phyloP scores from a whole-genome alignment of 148 eudicot species.

The Polygonum aviculare region DNA sequence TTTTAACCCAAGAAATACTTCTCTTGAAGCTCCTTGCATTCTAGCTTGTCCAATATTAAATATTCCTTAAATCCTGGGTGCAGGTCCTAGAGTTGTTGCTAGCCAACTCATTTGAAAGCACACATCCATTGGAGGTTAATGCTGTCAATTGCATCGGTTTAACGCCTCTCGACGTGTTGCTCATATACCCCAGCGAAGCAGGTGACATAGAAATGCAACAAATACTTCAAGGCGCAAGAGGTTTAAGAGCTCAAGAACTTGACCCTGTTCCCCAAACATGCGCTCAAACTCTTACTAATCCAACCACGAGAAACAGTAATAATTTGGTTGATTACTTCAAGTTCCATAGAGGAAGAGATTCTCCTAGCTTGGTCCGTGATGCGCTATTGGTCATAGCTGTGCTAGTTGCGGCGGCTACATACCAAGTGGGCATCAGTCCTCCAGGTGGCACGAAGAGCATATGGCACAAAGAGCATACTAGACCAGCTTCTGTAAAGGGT shows the following conservation, averaged over 20 bases:
- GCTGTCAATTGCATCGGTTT: background rate
- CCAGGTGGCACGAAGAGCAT: slow-evolving; percentile 51
- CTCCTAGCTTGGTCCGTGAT: slow-evolving; percentile 39
- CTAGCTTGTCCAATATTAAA: background rate
- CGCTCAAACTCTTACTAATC: background rate
- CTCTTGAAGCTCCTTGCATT: background rate
- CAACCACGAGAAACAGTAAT: background rate
- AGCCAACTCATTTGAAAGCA: background rate
- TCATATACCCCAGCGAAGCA: background rate
- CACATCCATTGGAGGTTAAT: background rate
- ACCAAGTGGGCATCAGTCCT: slow-evolving; percentile 46
- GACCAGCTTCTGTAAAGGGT: background rate
- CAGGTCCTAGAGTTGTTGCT: slow-evolving; percentile 40
- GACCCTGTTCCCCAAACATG: background rate
- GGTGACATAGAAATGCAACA: background rate
- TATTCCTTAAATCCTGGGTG: background rate
- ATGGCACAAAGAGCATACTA: slow-evolving; percentile 49
- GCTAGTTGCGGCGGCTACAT: slow-evolving; percentile 49
- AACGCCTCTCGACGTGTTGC: background rate
- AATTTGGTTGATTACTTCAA: slow-evolving; percentile 33
- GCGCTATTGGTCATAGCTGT: slow-evolving; percentile 40
- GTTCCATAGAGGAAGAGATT: slow-evolving; percentile 35
- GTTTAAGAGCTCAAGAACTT: background rate
- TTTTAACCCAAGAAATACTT: no score
- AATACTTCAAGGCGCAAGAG: background rate